Conservation (phyloP, 2,329 filamentous ascomycete genomes). For the Verruconis gallopava region DNA sequence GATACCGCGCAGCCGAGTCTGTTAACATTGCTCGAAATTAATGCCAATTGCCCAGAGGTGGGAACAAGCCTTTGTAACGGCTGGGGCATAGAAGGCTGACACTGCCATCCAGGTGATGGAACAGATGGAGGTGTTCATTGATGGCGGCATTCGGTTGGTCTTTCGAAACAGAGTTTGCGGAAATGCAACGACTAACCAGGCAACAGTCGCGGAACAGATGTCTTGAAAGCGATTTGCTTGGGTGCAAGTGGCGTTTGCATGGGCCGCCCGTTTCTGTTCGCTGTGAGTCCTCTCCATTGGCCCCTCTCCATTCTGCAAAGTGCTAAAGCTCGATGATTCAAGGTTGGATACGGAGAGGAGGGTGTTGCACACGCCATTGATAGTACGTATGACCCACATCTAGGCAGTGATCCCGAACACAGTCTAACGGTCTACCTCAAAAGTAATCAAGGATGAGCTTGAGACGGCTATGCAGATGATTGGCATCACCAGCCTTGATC, state of each 20-base stretch:
- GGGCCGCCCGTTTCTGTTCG: conserved; percentile 26
- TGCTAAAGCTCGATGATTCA: too few species aligned
- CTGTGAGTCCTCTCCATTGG: too few species aligned
- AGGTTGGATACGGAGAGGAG: conserved; percentile 24
- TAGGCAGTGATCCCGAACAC: background rate
- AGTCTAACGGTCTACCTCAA: background rate
- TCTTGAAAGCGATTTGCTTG: conserved; percentile 26
- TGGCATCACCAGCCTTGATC: conserved; percentile 9
- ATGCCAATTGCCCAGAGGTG: conserved; percentile 23
- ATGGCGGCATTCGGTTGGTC: conserved; percentile 25
- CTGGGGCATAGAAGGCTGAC: too few species aligned
- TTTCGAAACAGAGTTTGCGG: too few species aligned
- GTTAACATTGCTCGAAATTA: conserved; percentile 26
- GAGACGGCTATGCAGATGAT: conserved; percentile 11
- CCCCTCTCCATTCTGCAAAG: too few species aligned
- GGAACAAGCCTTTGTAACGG: too few species aligned
- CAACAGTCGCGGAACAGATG: conserved; percentile 26
- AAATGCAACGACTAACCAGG: too few species aligned
- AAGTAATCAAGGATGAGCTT: conserved; percentile 12
- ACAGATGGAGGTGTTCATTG: conserved; percentile 25
- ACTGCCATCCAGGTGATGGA: too few species aligned
- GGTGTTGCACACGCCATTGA: conserved; percentile 25
- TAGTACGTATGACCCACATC: conserved; percentile 17
- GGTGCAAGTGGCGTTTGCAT: conserved; percentile 27
- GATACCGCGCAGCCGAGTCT: conserved; percentile 15